A percentile compares a stretch with the other conserved stretches of the same genome.
Evolutionary conservation across 75 land plant genomes (phyloP).

Genomic region (Chamaecyparis obtusa): DNA sequence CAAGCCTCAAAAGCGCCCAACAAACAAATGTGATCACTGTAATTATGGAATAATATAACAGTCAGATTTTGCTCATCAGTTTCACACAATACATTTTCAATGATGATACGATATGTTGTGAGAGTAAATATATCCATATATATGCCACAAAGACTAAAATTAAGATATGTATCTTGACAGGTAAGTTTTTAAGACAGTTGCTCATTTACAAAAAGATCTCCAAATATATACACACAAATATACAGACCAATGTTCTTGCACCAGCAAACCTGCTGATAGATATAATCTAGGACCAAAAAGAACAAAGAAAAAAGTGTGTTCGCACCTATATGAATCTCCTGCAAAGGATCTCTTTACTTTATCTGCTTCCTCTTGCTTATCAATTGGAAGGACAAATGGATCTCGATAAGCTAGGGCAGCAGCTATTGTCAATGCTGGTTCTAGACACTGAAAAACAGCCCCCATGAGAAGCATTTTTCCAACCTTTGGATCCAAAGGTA

Average conservation of each 20-base stretch:
- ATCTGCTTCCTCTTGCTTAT: constrained; percentile 94
- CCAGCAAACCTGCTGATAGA: neutral
- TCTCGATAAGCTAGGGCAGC: constrained; percentile 92
- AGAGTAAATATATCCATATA: neutral
- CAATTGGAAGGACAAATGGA: constrained; percentile 97
- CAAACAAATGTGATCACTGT: constrained; percentile 94
- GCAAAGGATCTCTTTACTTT: constrained; percentile 85
- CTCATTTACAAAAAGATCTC: neutral
- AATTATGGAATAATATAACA: constrained; percentile 20
- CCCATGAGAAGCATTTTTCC: constrained; percentile 99
- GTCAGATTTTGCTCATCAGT: neutral
- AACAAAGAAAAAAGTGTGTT: neutral
- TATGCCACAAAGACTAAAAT: neutral
- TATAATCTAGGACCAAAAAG: neutral
- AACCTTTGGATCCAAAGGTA: constrained; percentile 96
- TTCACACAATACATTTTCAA: neutral
- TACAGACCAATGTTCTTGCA: neutral
- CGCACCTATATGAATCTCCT: constrained; percentile 93
- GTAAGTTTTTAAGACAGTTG: neutral
- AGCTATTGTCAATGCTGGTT: constrained; percentile 94
- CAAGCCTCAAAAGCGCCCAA: constrained; percentile 87
- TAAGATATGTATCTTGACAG: neutral
- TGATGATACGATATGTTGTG: neutral
- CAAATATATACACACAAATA: neutral
- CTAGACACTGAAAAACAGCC: constrained; percentile 89